Evolutionary conservation across 2,329 filamentous ascomycete genomes (phyloP).

Genomic region (Coniochaeta sp.): DNA sequence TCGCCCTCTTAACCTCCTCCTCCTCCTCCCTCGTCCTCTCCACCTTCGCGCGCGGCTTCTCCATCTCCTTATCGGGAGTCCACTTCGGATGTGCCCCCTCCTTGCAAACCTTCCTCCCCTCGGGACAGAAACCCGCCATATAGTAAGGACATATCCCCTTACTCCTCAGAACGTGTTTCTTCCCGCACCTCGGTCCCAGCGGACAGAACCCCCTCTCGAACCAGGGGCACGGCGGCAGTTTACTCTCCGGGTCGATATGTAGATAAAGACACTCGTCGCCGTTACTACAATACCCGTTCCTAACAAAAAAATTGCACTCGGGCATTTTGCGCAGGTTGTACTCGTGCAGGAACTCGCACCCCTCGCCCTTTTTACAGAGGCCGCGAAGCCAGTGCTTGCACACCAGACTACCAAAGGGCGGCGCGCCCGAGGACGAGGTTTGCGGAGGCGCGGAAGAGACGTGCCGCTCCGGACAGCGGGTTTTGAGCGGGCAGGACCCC

Average conservation of each 20-base stretch:
- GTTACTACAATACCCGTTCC: constrained; percentile 91
- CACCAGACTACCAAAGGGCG: constrained; percentile 67
- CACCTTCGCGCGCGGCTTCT: constrained; percentile 66
- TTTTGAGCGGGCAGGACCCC: constrained; percentile 80
- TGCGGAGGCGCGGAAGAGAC: constrained; percentile 29
- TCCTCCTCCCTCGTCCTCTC: constrained; percentile 51
- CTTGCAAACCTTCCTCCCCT: constrained; percentile 61
- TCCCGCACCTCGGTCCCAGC: constrained; percentile 76
- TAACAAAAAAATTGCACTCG: constrained; percentile 93
- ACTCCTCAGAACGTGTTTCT: constrained; percentile 77
- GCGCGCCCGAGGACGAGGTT: constrained; percentile 20
- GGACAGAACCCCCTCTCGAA: constrained; percentile 95
- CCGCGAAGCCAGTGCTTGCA: constrained; percentile 99
- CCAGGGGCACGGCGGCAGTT: constrained; percentile 75
- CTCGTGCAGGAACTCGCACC: constrained; percentile 96
- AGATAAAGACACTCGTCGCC: constrained; percentile 94
- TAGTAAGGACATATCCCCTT: constrained; percentile 78
- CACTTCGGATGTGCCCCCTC: constrained; percentile 79
- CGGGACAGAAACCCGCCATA: constrained; percentile 89
- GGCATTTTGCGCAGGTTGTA: constrained; percentile 98
- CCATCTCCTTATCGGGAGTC: constrained; percentile 56
- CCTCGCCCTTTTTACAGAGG: constrained; percentile 94
- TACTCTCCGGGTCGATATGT: constrained; percentile 77
- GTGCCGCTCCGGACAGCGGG: constrained; percentile 81
- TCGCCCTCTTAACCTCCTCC: constrained; percentile 37